Evolutionary conservation across 2,329 filamentous ascomycete species (phyloP).

Genomic region (Aspergillus fijiensis): DNA sequence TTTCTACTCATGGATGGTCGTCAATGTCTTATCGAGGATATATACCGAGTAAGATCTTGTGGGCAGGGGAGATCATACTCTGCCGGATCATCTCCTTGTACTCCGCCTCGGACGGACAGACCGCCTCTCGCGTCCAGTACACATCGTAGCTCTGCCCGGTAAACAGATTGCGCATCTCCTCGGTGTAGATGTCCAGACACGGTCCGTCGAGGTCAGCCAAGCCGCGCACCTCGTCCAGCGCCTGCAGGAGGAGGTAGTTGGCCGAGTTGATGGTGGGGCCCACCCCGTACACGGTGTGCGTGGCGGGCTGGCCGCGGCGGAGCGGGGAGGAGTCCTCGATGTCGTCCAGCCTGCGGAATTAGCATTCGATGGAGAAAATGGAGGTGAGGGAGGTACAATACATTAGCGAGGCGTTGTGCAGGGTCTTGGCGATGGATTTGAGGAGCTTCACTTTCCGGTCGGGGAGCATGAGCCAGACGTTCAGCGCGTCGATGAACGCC

Average conservation of each 20-base stretch:
- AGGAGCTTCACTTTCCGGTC: slow-evolving; percentile 33
- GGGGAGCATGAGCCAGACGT: slow-evolving; percentile 39
- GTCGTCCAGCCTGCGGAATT: slow-evolving; percentile 40
- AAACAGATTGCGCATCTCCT: slow-evolving; percentile 40
- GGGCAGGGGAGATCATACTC: slow-evolving; percentile 15
- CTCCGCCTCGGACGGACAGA: slow-evolving; percentile 39
- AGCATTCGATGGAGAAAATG: background rate
- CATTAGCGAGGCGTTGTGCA: slow-evolving; percentile 44
- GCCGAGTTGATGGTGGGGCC: slow-evolving; percentile 50
- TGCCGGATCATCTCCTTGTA: slow-evolving; percentile 45
- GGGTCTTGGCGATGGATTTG: slow-evolving; percentile 34
- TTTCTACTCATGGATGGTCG: slow-evolving; percentile 22
- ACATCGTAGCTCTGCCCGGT: slow-evolving; percentile 44
- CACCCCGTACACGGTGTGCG: slow-evolving; percentile 46
- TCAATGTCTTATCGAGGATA: background rate
- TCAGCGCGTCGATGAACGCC: slow-evolving; percentile 40
- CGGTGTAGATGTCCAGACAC: slow-evolving; percentile 37
- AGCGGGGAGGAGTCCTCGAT: slow-evolving; percentile 46
- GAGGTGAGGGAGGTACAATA: slow-evolving; percentile 4
- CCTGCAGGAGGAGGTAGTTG: slow-evolving; percentile 45
- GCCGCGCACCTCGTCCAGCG: slow-evolving; percentile 33
- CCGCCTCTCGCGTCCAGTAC: slow-evolving; percentile 39
- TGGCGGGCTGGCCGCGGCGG: slow-evolving; percentile 43
- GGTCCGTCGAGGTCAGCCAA: slow-evolving; percentile 26
- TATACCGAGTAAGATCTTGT: background rate